These are phyloP conservation scores for Juncus effusus DNA, from an alignment of 176 grass and related monocot genomes.

Conservation along the genomic window DNA sequence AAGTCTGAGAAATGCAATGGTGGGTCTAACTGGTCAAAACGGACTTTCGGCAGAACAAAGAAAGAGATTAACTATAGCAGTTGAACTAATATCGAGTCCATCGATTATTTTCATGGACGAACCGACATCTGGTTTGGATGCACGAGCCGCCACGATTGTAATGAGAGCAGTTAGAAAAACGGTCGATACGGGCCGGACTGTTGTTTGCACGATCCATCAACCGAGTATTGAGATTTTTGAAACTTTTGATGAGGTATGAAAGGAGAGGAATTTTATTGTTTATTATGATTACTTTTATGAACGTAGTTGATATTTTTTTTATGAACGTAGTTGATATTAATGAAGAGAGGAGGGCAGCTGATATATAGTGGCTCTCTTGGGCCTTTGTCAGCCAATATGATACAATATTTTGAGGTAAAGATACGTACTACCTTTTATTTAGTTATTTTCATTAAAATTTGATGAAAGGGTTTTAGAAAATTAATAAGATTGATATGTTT, in stretches of 20 bases:
- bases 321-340: slow-evolving; percentile 62
- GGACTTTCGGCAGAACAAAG: slow-evolving; percentile 78
- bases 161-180: slow-evolving; percentile 93
- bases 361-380: slow-evolving; percentile 80
- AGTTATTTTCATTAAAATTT: neutral
- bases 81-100: slow-evolving; percentile 84
- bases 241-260: slow-evolving; percentile 87
- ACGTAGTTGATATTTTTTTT: too few relatives aligned
- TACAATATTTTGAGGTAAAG: slow-evolving; percentile 90
- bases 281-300: too few relatives aligned
- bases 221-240: slow-evolving; percentile 93
- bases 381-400: slow-evolving; percentile 65
- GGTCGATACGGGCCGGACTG: slow-evolving; percentile 87
- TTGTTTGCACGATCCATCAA: slow-evolving; percentile 94
- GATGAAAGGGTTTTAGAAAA: too few relatives aligned
- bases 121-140: slow-evolving; percentile 82
- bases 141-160: slow-evolving; percentile 83
- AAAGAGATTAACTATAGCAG: slow-evolving; percentile 87
- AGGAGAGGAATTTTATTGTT: too few relatives aligned
- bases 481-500: neutral
- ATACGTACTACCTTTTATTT: neutral
- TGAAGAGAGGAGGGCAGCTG: slow-evolving; percentile 91
- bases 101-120: slow-evolving; percentile 98
- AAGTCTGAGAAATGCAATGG: slow-evolving; percentile 69
- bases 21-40: slow-evolving; percentile 55